A percentile compares a stretch with the other conserved stretches of the same genome.
phyloP scores from a whole-genome alignment of 2,329 filamentous ascomycete species.

The Bisporella sp. region DNA sequence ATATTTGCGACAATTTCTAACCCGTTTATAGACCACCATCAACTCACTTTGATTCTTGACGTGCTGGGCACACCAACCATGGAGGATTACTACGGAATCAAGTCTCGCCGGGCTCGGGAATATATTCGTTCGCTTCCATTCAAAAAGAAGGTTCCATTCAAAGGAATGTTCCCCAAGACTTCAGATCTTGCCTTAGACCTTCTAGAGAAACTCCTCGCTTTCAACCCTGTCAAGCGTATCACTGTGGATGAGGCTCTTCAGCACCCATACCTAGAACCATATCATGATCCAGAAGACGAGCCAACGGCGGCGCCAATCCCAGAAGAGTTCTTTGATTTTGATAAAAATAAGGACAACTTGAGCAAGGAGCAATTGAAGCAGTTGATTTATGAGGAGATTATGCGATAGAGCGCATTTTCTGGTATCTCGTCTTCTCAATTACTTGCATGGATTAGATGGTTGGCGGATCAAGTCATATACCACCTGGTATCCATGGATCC shows the following conservation, averaged over 20 bases:
- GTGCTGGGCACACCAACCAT: slow-evolving; percentile 97
- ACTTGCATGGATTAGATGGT: not conserved
- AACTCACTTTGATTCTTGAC: slow-evolving; percentile 92
- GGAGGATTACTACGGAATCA: slow-evolving; percentile 99
- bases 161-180: slow-evolving; percentile 97
- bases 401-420: slow-evolving; percentile 21
- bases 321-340: slow-evolving; percentile 99
- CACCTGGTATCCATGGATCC: too few relatives aligned
- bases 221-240: slow-evolving; percentile 98
- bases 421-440: too few relatives aligned
- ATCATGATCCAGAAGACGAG: slow-evolving; percentile 98
- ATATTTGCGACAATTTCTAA: slow-evolving; percentile 8
- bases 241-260: slow-evolving; percentile 95
- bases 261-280: slow-evolving; percentile 96
- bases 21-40: slow-evolving; percentile 72
- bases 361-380: slow-evolving; percentile 98
- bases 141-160: slow-evolving; percentile 99
- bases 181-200: slow-evolving; percentile 93
- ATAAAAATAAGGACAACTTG: slow-evolving; percentile 98
- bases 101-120: slow-evolving; percentile 91
- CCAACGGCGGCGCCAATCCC: slow-evolving; percentile 94
- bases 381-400: slow-evolving; percentile 97
- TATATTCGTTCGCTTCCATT: slow-evolving; percentile 97
- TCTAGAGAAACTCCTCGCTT: slow-evolving; percentile 90
- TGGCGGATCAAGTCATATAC: too few relatives aligned